Base-by-base conservation (phyloP, 805 yeast genomes). In the Starmerella stellata region DNA sequence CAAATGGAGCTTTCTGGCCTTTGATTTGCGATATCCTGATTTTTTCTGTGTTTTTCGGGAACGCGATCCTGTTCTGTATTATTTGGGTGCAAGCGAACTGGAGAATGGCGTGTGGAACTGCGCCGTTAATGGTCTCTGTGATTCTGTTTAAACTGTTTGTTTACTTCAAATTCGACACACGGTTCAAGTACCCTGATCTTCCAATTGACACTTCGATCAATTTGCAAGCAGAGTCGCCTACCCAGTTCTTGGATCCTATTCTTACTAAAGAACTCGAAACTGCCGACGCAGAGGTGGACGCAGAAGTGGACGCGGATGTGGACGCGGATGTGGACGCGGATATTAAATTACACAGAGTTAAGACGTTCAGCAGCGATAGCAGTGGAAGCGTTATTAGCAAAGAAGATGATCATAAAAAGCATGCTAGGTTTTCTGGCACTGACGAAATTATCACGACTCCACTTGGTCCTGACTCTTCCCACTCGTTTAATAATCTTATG, bases 1-100 rank as follows among this genome's bases (percentile, higher is more conserved):
- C 59, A 23, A 55, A 56, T 27, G 65, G 63, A 3, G 33, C 44
- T 15, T 58, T 42, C 45, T 61, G 64, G 64, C 60, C 60, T 0
- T 37, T 53, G 30, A 44, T 58, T 16, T 47, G 50, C 41, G 54
- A 60, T 39, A 47, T 56, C 21, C 28, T 56, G 14, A 36, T 60
- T 14, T 57, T 59, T 42, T 57, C 60, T 2, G 41, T 52, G 3
- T 53, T 40, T 4, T 47, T 61, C 28, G 64, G 65, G 8, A 57
- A 60, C 38, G 42, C 59, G n/a, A 52, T 57, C 34, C 47, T 60
- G 35, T 42, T 61, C 23, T 50, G 55, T 11, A 57, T 61, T 3
- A 55, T 59, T 1, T 58, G 63, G 60, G 56, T 52, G 5, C 63
- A 59, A 41, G 57, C 56, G 1, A 52, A 55, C 18, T 52, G 59